A percentile compares a stretch with the other conserved stretches of the same genome.
Evolutionary conservation across 1,284 basidiomycete species (phyloP).

Genomic region (Pyrrhoderma lamaoense): DNA sequence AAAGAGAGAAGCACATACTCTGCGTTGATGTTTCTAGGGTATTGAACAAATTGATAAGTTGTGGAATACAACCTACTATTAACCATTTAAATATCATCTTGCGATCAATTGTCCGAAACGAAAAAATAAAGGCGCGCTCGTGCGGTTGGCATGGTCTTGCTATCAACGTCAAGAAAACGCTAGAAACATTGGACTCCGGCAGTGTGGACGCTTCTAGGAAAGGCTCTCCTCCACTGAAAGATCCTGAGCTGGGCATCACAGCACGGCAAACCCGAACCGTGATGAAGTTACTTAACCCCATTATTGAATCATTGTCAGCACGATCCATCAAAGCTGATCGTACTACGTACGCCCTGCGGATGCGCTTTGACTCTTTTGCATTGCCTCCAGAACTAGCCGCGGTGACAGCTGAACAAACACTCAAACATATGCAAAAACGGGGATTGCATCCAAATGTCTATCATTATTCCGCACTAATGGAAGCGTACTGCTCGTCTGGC

Average conservation of each 20-base stretch:
- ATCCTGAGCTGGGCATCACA: slow-evolving; percentile 44
- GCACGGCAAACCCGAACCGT: slow-evolving; percentile 30
- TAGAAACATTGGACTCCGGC: slow-evolving; percentile 8
- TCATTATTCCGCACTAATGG: slow-evolving; percentile 65
- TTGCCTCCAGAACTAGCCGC: slow-evolving; percentile 31
- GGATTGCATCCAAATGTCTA: slow-evolving; percentile 62
- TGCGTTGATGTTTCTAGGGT: slow-evolving; percentile 6
- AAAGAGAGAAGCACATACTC: slow-evolving; percentile 2
- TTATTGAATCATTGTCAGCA: slow-evolving; percentile 39
- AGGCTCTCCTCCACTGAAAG: slow-evolving; percentile 27
- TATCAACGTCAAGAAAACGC: slow-evolving; percentile 12
- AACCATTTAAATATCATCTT: slow-evolving; percentile 17
- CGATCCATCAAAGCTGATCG: slow-evolving; percentile 47
- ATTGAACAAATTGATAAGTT: slow-evolving; percentile 5
- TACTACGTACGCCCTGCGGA: slow-evolving; percentile 49
- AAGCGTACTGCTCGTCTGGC: slow-evolving; percentile 50
- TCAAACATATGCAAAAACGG: slow-evolving; percentile 48
- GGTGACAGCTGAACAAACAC: slow-evolving; percentile 44
- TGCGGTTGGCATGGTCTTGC: slow-evolving; percentile 44
- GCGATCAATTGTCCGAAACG: slow-evolving; percentile 11
- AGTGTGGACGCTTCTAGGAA: no score
- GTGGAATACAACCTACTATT: slow-evolving; percentile 13
- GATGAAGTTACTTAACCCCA: slow-evolving; percentile 33
- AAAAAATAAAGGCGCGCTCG: background rate
- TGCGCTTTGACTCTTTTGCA: slow-evolving; percentile 50